phyloP scores from a whole-genome alignment of 208 protist species.

The Acanthamoeba castellanii region DNA sequence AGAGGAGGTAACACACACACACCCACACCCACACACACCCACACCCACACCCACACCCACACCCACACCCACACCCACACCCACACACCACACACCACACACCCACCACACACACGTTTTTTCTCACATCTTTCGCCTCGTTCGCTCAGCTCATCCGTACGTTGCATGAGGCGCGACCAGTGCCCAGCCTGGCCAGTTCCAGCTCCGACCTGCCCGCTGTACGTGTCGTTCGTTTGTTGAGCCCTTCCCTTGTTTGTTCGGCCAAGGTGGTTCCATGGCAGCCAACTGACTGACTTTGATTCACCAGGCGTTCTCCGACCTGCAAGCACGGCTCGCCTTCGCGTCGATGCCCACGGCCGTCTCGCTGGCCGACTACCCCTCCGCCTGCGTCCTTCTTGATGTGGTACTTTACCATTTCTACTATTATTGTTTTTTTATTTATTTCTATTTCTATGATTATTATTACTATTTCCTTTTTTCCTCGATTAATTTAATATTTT shows the following conservation, averaged over 20 bases:
- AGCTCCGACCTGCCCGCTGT: background rate
- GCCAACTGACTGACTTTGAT: too few relatives aligned
- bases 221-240: background rate
- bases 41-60: background rate
- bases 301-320: background rate
- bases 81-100: too few relatives aligned
- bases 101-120: background rate
- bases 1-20: constrained; percentile 1
- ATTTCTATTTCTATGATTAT: background rate
- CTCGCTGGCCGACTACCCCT: constrained; percentile 38
- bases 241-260: too few relatives aligned
- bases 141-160: background rate
- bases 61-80: too few relatives aligned
- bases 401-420: background rate
- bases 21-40: background rate
- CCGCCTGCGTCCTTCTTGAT: constrained; percentile 26
- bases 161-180: background rate
- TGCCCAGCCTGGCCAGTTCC: background rate
- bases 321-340: constrained; percentile 1
- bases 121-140: too few relatives aligned
- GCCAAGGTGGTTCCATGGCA: too few relatives aligned
- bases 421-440: background rate
- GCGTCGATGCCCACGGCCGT: background rate
- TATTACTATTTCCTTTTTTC: background rate
- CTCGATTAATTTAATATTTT: background rate